Conservation (phyloP, 805 yeast species). For the Pichia heedii region DNA sequence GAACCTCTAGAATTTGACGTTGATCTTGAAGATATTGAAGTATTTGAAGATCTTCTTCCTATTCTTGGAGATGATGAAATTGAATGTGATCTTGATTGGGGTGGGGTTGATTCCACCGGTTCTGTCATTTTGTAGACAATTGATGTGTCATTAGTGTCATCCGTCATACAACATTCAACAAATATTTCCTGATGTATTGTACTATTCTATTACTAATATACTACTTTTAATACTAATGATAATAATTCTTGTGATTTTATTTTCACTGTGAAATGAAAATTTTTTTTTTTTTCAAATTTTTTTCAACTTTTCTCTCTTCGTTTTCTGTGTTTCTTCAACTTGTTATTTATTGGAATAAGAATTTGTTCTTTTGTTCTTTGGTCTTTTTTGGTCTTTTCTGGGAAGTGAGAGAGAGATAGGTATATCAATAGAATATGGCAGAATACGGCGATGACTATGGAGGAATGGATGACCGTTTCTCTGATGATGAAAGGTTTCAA, state of each 20-base stretch:
- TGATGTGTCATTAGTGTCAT: no score
- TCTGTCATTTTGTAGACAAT: not conserved
- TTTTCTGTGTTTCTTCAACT: not conserved
- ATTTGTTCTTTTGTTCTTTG: not conserved
- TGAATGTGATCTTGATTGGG: not conserved
- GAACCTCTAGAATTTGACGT: slow-evolving; percentile 24
- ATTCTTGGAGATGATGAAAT: not conserved
- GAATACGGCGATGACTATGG: slow-evolving; percentile 52
- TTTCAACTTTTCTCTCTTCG: not conserved
- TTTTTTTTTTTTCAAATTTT: no score
- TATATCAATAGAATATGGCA: slow-evolving; percentile 31
- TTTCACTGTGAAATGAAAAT: no score
- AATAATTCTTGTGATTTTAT: no score
- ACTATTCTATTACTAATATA: no score
- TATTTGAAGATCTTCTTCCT: slow-evolving; percentile 4
- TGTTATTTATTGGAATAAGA: no score
- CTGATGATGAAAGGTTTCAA: slow-evolving; percentile 31
- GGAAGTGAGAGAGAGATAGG: no score
- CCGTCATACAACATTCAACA: no score
- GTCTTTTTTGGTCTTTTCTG: no score
- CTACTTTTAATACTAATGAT: no score
- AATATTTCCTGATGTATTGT: no score
- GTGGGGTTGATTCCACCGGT: not conserved
- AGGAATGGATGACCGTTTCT: slow-evolving; percentile 25
- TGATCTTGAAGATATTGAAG: slow-evolving; percentile 2